Conservation (phyloP, 495 filamentous ascomycete species). For the Xylaria telfairii region DNA sequence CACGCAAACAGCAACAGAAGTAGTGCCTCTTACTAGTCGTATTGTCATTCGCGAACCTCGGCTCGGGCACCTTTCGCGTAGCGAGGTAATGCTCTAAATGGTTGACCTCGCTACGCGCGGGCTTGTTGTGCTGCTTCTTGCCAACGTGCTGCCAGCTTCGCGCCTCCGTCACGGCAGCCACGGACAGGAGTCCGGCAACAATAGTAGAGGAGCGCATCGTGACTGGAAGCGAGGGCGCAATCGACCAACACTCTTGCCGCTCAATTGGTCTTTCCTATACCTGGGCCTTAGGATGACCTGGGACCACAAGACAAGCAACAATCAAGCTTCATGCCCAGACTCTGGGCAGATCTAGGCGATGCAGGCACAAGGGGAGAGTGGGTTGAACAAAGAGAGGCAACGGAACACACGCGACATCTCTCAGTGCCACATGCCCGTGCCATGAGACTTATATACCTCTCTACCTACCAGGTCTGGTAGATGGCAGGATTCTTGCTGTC, state of each 20-base stretch:
- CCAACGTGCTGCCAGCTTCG: slow-evolving; percentile 46
- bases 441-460: slow-evolving; percentile 11
- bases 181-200: slow-evolving; percentile 36
- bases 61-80: slow-evolving; percentile 33
- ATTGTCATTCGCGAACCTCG: slow-evolving; percentile 45
- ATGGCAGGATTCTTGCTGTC: not conserved
- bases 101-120: slow-evolving; percentile 8
- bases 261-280: slow-evolving; percentile 3
- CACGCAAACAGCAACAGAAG: not conserved
- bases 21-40: slow-evolving; percentile 39
- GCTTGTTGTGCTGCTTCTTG: slow-evolving; percentile 36
- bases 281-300: not conserved
- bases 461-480: not conserved
- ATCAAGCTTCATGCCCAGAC: slow-evolving; percentile 28
- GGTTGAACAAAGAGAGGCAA: slow-evolving; percentile 21
- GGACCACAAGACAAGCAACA: not conserved
- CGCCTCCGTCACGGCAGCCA: slow-evolving; percentile 34
- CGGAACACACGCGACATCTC: not conserved
- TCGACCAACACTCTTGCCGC: not conserved
- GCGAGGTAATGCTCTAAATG: slow-evolving; percentile 32
- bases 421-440: not conserved
- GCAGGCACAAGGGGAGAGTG: slow-evolving; percentile 7
- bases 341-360: slow-evolving; percentile 25
- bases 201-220: slow-evolving; percentile 41
- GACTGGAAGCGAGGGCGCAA: slow-evolving; percentile 5